Conservation (phyloP, 2,329 filamentous ascomycete genomes). For the Penicillium psychrosexuale region DNA sequence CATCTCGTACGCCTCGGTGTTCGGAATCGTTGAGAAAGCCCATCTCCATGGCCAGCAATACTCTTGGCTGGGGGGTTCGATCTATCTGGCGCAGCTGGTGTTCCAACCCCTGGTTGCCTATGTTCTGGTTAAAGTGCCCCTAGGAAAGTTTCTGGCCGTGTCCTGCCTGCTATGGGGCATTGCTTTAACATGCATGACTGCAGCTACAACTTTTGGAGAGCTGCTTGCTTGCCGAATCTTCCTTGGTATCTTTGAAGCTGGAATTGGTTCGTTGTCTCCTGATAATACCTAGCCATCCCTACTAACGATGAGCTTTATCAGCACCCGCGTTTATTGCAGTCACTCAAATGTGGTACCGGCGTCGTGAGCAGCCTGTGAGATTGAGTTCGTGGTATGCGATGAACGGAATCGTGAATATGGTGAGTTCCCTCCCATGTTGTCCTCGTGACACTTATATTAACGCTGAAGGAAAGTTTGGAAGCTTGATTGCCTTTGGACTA, state of each 20-base stretch:
- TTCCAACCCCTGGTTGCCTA: slow-evolving; percentile 53
- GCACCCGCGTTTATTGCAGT: slow-evolving; percentile 53
- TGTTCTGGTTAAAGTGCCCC: slow-evolving; percentile 58
- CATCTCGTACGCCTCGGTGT: slow-evolving; percentile 60
- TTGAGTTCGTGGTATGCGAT: slow-evolving; percentile 54
- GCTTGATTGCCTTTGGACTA: slow-evolving; percentile 53
- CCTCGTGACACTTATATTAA: neutral
- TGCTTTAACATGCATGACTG: slow-evolving; percentile 52
- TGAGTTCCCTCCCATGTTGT: slow-evolving; percentile 22
- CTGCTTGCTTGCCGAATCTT: slow-evolving; percentile 55
- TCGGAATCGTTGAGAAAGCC: slow-evolving; percentile 60
- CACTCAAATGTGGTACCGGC: slow-evolving; percentile 56
- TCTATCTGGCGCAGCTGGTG: slow-evolving; percentile 55
- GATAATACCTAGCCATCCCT: neutral
- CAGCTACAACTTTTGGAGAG: slow-evolving; percentile 49
- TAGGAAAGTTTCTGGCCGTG: slow-evolving; percentile 57
- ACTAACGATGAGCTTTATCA: slow-evolving; percentile 6
- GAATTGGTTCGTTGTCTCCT: slow-evolving; percentile 29
- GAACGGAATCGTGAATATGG: slow-evolving; percentile 55
- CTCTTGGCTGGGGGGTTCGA: slow-evolving; percentile 52
- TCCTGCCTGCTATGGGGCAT: slow-evolving; percentile 54
- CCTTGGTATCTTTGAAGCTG: slow-evolving; percentile 56
- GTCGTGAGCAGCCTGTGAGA: slow-evolving; percentile 51
- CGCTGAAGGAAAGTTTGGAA: slow-evolving; percentile 40
- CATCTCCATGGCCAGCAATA: slow-evolving; percentile 56